Evolutionary conservation across 116 monocot species (phyloP).

Genomic region (Iris pallida): DNA sequence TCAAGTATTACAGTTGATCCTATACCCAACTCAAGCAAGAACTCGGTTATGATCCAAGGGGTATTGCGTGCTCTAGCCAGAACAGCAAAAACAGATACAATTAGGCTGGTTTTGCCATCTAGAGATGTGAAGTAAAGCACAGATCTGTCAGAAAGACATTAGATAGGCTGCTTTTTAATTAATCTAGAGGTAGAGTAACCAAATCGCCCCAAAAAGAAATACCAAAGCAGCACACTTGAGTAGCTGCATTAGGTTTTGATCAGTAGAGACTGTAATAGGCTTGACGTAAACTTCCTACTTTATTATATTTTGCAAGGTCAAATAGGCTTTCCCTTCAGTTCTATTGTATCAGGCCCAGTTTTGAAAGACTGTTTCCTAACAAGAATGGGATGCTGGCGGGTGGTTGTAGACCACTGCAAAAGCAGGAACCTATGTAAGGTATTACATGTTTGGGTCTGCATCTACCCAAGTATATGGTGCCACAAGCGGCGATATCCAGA

Average conservation of each 20-base stretch:
- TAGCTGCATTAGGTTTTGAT: too few relatives aligned
- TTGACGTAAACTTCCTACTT: background rate
- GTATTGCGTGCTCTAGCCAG: too few relatives aligned
- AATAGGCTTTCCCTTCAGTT: background rate
- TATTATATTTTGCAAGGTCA: background rate
- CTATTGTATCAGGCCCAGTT: background rate
- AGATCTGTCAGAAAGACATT: too few relatives aligned
- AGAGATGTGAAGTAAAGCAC: too few relatives aligned
- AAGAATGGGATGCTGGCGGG: too few relatives aligned
- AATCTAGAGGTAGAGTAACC: background rate
- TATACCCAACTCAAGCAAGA: too few relatives aligned
- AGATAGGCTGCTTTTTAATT: background rate
- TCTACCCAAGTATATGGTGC: background rate
- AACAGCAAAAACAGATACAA: too few relatives aligned
- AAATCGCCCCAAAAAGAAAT: background rate
- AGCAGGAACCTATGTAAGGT: background rate
- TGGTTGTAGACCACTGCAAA: background rate
- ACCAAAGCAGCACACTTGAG: background rate
- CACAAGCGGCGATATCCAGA: background rate
- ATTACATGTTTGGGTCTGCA: background rate
- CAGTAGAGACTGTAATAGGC: too few relatives aligned
- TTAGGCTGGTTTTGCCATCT: too few relatives aligned
- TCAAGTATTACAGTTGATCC: too few relatives aligned
- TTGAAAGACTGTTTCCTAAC: too few relatives aligned
- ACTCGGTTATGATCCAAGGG: too few relatives aligned